These are phyloP conservation scores for Davidsoniella virescens DNA, from an alignment of 2,329 filamentous ascomycete species.

Conservation along the genomic window DNA sequence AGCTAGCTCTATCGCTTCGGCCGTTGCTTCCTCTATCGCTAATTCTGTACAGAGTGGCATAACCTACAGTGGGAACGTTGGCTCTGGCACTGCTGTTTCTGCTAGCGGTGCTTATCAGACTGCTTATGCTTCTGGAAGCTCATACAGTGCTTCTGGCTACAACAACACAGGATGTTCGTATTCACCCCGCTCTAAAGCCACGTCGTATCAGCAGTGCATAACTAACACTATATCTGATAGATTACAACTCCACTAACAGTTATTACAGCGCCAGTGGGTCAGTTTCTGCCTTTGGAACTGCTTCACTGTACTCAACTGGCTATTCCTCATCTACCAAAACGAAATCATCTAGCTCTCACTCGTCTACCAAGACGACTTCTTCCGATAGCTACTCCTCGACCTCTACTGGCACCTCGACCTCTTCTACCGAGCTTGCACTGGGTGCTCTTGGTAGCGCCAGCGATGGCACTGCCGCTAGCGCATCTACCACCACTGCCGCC, in stretches of 20 bases:
- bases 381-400: background rate
- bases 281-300: background rate
- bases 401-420: background rate
- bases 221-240: background rate
- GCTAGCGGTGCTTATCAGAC: background rate
- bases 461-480: background rate
- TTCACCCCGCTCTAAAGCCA: background rate
- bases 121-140: constrained; percentile 4
- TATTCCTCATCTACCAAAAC: too few relatives aligned
- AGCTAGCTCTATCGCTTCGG: background rate
- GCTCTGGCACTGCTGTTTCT: background rate
- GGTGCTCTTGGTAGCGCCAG: constrained; percentile 14
- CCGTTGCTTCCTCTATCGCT: background rate
- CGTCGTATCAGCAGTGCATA: background rate
- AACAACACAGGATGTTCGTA: constrained; percentile 7
- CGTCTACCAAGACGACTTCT: background rate
- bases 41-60: constrained; percentile 5
- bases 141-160: background rate
- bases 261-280: background rate
- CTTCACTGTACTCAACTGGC: too few relatives aligned
- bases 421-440: constrained; percentile 11
- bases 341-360: too few relatives aligned
- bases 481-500: constrained; percentile 8
- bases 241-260: background rate
- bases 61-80: constrained; percentile 1